Conservation (phyloP, 2,329 filamentous ascomycete species). For the Fusarium acutatum region DNA sequence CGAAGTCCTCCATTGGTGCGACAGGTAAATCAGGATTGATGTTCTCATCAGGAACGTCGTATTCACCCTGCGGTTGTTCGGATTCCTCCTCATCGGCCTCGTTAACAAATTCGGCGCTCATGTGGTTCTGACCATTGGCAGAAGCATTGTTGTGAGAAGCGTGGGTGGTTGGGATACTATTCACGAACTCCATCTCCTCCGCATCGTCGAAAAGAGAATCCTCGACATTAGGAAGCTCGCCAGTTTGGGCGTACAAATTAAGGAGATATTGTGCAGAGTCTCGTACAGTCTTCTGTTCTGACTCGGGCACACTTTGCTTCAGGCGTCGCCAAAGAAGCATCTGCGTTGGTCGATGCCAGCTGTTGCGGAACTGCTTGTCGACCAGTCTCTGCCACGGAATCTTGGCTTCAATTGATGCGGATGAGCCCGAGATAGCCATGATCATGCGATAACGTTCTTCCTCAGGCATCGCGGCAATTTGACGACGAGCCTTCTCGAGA, state of each 20-base stretch:
- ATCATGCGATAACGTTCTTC: conserved; percentile 57
- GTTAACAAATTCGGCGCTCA: conserved; percentile 44
- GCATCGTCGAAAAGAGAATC: conserved; percentile 44
- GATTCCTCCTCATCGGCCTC: conserved; percentile 43
- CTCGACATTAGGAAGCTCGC: conserved; percentile 46
- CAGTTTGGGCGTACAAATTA: conserved; percentile 46
- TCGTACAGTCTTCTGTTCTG: conserved; percentile 44
- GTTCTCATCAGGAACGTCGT: conserved; percentile 31
- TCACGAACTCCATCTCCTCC: conserved; percentile 46
- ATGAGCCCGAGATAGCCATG: conserved; percentile 52
- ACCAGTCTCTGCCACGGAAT: conserved; percentile 61
- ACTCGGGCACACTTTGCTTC: conserved; percentile 46
- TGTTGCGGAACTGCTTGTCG: conserved; percentile 51
- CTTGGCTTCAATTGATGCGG: conserved; percentile 52
- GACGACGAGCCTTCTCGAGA: conserved; percentile 53
- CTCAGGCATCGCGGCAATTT: conserved; percentile 53
- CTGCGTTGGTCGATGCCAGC: conserved; percentile 50
- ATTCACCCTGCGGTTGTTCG: conserved; percentile 15
- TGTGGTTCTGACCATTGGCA: conserved; percentile 1
- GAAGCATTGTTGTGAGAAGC: conserved; percentile 7
- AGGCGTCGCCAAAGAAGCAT: conserved; percentile 52
- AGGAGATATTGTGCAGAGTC: conserved; percentile 49
- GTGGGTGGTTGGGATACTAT: conserved; percentile 28
- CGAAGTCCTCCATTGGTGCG: conserved; percentile 43
- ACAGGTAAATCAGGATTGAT: conserved; percentile 38